phyloP scores from a whole-genome alignment of 176 grass and related monocot species.

The Neostapfia colusana region DNA sequence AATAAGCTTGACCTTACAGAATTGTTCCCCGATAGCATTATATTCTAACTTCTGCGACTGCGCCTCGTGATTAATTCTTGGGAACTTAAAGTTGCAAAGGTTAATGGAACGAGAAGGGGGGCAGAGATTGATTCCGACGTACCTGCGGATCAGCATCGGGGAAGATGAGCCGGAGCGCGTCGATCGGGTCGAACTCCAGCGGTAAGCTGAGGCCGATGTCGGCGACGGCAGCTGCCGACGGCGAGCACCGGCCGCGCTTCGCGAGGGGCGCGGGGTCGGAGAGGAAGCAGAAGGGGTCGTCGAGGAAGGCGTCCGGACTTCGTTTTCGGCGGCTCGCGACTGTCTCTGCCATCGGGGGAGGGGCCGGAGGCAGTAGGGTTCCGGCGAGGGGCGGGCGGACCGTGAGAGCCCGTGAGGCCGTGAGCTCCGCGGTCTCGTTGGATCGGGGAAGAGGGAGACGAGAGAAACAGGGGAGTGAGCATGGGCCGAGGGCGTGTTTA shows the following conservation, averaged over 20 bases:
- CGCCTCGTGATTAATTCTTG: background rate
- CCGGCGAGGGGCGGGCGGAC: no score
- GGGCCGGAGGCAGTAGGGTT: background rate
- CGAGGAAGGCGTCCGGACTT: conserved; percentile 1
- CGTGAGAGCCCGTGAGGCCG: no score
- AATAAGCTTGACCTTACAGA: background rate
- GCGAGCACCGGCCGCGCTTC: conserved; percentile 43
- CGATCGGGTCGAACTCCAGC: conserved; percentile 39
- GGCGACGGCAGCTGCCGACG: background rate
- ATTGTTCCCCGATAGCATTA: background rate
- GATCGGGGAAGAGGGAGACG: background rate
- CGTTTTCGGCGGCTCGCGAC: conserved; percentile 36
- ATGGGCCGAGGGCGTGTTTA: background rate
- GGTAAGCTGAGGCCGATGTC: conserved; percentile 32
- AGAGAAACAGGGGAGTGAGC: no score
- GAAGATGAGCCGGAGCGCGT: conserved; percentile 46
- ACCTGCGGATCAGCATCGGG: conserved; percentile 39
- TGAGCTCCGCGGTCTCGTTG: background rate
- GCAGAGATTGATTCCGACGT: background rate
- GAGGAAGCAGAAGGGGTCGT: conserved; percentile 1
- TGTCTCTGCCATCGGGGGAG: background rate
- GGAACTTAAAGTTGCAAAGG: background rate
- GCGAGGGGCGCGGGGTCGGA: background rate
- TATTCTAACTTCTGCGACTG: background rate
- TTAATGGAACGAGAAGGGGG: background rate